phyloP scores from a whole-genome alignment of 441 rosid species.

The Erysimum cheiri region DNA sequence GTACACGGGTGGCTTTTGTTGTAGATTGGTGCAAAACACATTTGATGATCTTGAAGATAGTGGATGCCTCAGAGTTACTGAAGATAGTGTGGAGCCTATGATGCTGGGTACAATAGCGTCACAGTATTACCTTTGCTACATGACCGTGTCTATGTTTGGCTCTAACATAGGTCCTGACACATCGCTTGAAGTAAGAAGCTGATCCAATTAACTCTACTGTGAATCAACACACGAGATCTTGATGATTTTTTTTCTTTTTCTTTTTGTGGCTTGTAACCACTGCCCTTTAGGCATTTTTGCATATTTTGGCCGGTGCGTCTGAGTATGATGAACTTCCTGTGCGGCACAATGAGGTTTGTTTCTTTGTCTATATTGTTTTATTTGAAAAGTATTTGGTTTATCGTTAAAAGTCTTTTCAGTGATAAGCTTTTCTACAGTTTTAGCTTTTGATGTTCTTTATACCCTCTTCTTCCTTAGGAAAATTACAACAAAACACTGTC shows the following conservation, averaged over 20 bases:
- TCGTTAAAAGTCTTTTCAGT: neutral
- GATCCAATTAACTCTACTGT: constrained; percentile 13
- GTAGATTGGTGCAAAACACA: constrained; percentile 90
- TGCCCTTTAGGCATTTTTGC: constrained; percentile 74
- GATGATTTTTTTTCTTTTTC: constrained; percentile 23
- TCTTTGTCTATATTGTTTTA: constrained; percentile 12
- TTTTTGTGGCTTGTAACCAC: constrained; percentile 12
- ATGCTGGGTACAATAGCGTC: constrained; percentile 98
- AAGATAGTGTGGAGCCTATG: constrained; percentile 78
- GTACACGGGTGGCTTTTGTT: constrained; percentile 35
- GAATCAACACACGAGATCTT: constrained; percentile 20
- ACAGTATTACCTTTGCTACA: constrained; percentile 94
- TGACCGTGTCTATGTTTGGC: constrained; percentile 98
- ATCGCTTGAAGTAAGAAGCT: constrained; percentile 81
- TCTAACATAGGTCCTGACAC: constrained; percentile 95
- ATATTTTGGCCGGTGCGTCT: constrained; percentile 86
- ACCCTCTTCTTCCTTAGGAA: constrained; percentile 61
- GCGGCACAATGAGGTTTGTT: constrained; percentile 94
- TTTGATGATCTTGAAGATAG: constrained; percentile 99
- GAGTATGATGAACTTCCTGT: constrained; percentile 98
- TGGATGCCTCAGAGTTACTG: constrained; percentile 90
- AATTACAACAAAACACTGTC: constrained; percentile 80
- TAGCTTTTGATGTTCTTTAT: neutral
- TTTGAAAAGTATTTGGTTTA: constrained; percentile 9
- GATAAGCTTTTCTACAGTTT: constrained; percentile 6